These are phyloP conservation scores for Paraconiothyrium brasiliense DNA, from an alignment of 2,329 filamentous ascomycete genomes.

Conservation along the genomic window DNA sequence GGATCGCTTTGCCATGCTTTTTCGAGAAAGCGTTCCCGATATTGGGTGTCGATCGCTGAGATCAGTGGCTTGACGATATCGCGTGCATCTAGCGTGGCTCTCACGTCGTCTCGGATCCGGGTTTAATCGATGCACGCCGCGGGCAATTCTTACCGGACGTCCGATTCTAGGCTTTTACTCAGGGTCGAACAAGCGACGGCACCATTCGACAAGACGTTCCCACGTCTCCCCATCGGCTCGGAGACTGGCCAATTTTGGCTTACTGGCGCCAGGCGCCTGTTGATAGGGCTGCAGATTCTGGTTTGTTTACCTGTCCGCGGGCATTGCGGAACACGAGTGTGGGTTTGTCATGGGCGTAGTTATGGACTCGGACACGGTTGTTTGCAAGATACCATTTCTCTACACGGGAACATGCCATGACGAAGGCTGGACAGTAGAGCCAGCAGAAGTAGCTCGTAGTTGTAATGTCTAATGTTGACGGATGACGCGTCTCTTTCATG, in stretches of 20 bases:
- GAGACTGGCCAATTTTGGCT: slow-evolving; percentile 1
- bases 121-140: slow-evolving; percentile 26
- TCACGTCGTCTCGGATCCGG: slow-evolving; percentile 34
- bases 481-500: neutral
- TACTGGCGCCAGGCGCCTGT: neutral
- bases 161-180: slow-evolving; percentile 20
- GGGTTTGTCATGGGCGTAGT: slow-evolving; percentile 21
- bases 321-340: slow-evolving; percentile 18
- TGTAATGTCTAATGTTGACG: slow-evolving; percentile 19
- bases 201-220: slow-evolving; percentile 17
- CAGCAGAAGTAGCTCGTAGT: slow-evolving; percentile 14
- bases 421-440: slow-evolving; percentile 18
- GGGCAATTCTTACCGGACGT: slow-evolving; percentile 22
- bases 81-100: slow-evolving; percentile 45
- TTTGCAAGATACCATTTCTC: slow-evolving; percentile 37
- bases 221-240: slow-evolving; percentile 7
- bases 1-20: slow-evolving; percentile 32
- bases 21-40: slow-evolving; percentile 38
- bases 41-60: slow-evolving; percentile 38
- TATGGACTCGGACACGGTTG: slow-evolving; percentile 16
- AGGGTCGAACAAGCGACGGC: slow-evolving; percentile 22
- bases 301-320: slow-evolving; percentile 8
- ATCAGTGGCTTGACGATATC: slow-evolving; percentile 47
- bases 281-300: neutral
- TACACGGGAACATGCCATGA: slow-evolving; percentile 20